These are phyloP conservation scores for Termitomyces sp. DNA, from an alignment of 768 basidiomycete species.

Conservation along the genomic window DNA sequence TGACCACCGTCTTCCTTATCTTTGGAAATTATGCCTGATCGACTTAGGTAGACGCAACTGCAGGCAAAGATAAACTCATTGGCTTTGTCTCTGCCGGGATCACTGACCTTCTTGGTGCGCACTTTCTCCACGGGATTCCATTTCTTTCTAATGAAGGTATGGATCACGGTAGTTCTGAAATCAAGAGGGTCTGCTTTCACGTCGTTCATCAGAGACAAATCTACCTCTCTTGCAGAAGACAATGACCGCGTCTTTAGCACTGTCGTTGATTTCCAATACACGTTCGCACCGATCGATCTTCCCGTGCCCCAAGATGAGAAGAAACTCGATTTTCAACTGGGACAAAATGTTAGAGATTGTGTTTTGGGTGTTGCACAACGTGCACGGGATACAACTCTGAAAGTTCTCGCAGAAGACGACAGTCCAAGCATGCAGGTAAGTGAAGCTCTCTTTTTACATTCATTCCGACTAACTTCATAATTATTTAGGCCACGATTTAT, in stretches of 20 bases:
- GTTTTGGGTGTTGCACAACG: conserved; percentile 50
- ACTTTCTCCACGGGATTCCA: not conserved
- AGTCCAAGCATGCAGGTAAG: conserved; percentile 87
- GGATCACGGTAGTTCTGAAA: conserved; percentile 66
- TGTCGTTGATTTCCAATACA: conserved; percentile 72
- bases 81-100: conserved; percentile 67
- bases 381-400: conserved; percentile 63
- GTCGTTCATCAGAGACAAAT: conserved; percentile 78
- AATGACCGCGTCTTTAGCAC: conserved; percentile 90
- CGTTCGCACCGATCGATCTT: conserved; percentile 46
- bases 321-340: conserved; percentile 44
- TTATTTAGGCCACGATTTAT: conserved; percentile 77
- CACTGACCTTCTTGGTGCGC: conserved; percentile 73
- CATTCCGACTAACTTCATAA: too few relatives aligned
- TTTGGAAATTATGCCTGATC: not conserved
- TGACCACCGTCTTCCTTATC: not conserved
- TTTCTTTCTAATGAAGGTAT: not conserved
- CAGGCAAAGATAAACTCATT: conserved; percentile 54
- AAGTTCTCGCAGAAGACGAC: conserved; percentile 81
- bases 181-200: conserved; percentile 83
- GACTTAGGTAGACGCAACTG: conserved; percentile 56
- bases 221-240: conserved; percentile 82
- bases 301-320: conserved; percentile 42
- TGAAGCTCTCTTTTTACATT: not conserved
- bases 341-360: conserved; percentile 34